Evolutionary conservation across 768 basidiomycete genomes (phyloP).

Genomic region (Phanerodontia chrysosporium): DNA sequence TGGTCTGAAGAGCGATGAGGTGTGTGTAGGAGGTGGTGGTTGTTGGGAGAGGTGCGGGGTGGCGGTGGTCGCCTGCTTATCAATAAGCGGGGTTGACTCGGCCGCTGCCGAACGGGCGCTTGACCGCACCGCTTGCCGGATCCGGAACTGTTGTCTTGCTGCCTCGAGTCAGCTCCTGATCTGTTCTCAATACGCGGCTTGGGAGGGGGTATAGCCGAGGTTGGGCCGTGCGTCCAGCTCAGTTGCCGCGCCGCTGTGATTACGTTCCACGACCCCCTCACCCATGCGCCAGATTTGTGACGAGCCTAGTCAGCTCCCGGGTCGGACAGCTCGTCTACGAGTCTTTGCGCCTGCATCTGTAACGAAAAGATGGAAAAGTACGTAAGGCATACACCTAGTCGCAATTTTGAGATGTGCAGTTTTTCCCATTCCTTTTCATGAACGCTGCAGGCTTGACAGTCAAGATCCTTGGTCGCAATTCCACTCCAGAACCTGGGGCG

Average conservation of each 20-base stretch:
- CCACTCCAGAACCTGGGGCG: neutral
- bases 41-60: constrained; percentile 14
- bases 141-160: neutral
- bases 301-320: too few relatives aligned
- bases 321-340: too few relatives aligned
- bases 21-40: constrained; percentile 12
- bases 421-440: neutral
- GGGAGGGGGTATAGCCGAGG: neutral
- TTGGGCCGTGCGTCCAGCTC: neutral
- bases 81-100: constrained; percentile 9
- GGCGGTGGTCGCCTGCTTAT: constrained; percentile 13
- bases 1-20: neutral
- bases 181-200: neutral
- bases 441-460: too few relatives aligned
- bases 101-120: constrained; percentile 1
- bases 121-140: neutral
- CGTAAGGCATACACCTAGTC: too few relatives aligned
- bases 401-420: neutral
- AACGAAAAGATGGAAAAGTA: too few relatives aligned
- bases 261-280: too few relatives aligned
- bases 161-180: neutral
- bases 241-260: too few relatives aligned
- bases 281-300: too few relatives aligned
- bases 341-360: too few relatives aligned
- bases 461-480: too few relatives aligned